Evolutionary conservation across 495 filamentous ascomycete species (phyloP).

Genomic region (Hypomontagnella monticulosa): DNA sequence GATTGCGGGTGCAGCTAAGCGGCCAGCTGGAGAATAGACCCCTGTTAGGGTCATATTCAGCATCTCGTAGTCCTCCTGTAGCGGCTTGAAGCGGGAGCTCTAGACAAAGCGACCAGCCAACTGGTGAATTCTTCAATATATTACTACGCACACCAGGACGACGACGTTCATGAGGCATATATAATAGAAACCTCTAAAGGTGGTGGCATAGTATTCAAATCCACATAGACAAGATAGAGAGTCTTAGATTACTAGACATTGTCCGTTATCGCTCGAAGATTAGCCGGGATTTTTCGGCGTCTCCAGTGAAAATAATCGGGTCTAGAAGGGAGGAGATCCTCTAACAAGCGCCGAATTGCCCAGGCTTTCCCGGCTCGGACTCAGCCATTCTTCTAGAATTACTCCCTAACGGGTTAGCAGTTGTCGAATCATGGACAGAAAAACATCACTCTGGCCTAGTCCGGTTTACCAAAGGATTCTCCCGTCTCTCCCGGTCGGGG

Average conservation of each 20-base stretch:
- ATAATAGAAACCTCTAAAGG: neutral
- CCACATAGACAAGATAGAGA: no score
- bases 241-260: conserved; percentile 1
- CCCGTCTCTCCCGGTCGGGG: conserved; percentile 41
- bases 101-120: conserved; percentile 5
- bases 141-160: conserved; percentile 11
- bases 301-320: conserved; percentile 24
- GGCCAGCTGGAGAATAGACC: conserved; percentile 15
- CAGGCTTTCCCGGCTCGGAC: conserved; percentile 13
- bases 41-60: conserved; percentile 7
- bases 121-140: neutral
- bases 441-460: conserved; percentile 28
- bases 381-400: conserved; percentile 27
- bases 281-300: conserved; percentile 28
- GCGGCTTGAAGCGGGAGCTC: conserved; percentile 10
- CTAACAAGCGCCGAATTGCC: conserved; percentile 16
- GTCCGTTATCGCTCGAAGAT: conserved; percentile 34
- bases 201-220: neutral
- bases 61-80: neutral
- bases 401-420: conserved; percentile 6
- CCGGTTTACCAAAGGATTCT: conserved; percentile 31
- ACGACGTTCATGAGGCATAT: conserved; percentile 7
- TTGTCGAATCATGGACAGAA: conserved; percentile 13
- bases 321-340: neutral
- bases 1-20: no score